Base-by-base conservation (phyloP, 306 rosid species). In the Abrus precatorius region DNA sequence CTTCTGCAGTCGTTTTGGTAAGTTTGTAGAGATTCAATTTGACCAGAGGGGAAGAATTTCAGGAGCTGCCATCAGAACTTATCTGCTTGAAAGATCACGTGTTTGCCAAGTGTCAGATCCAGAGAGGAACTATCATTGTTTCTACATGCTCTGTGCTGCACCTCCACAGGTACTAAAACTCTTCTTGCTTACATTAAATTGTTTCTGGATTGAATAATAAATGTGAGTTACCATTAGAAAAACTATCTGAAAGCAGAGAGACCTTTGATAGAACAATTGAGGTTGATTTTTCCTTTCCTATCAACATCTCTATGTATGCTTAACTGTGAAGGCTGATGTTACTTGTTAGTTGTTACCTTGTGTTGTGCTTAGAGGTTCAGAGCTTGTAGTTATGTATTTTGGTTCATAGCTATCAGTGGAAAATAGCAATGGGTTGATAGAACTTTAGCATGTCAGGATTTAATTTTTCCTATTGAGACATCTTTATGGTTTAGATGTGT, bases 91-190 rank as follows among this genome's bases (percentile, higher is more conserved):
- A 89, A 89, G 97, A 79, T 93, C 97, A 70, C 97, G 97, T 66
- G 97, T 93, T 84, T 91, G 96, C 81, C 97, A 93, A 86, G 69
- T 93, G 83, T 93, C 97, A 36, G 90, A 87, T 85, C 97, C 97
- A 27, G 97, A 93, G 86, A 88, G 97, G 87, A 93, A 93, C 74
- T 93, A 93, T 84, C 97, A 93, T 74, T 93, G 97, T 88, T 93
- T 93, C 90, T 93, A 93, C 90, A 93, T 93, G 97, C 96, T 93
- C 81, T 93, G 97, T 78, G 88, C 94, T 70, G 96, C 89, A 53
- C 91, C 96, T 50, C 91, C 81, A 7, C 92, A 89, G 97, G 97
- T 93, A 93, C 69, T 81, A 67, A 60, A 36, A 12, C 75, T 50
- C 10, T 56, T 69, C 53, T 20, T 13, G 43, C 56, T 71, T 60